Evolutionary conservation across 352 stramenopile genomes (phyloP).

Genomic region (Pythium aristosporum): DNA sequence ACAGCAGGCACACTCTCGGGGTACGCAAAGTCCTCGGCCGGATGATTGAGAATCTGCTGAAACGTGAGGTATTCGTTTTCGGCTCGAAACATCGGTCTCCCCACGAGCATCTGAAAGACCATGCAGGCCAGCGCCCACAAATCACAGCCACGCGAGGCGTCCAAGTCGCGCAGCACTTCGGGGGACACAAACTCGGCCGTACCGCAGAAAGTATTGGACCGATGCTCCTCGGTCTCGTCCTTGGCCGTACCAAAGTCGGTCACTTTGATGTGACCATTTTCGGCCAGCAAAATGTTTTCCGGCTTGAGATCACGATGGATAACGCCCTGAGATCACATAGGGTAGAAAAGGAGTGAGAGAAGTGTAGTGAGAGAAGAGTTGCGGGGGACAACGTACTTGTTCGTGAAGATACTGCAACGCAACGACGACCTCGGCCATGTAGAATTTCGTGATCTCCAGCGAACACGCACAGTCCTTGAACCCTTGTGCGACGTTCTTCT

Average conservation of each 20-base stretch:
- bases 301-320: constrained; percentile 96
- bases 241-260: constrained; percentile 90
- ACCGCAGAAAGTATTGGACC: constrained; percentile 88
- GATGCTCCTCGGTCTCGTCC: constrained; percentile 76
- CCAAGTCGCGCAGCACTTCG: constrained; percentile 86
- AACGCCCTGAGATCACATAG: constrained; percentile 53
- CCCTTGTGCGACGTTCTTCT: constrained; percentile 51
- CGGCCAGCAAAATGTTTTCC: constrained; percentile 87
- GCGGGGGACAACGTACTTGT: not conserved
- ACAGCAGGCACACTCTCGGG: constrained; percentile 43
- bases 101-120: constrained; percentile 88
- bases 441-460: constrained; percentile 86
- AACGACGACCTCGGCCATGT: constrained; percentile 94
- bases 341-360: not conserved
- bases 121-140: constrained; percentile 92
- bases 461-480: constrained; percentile 70
- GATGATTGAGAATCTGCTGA: constrained; percentile 87
- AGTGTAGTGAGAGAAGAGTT: constrained; percentile 52
- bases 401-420: constrained; percentile 95
- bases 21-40: constrained; percentile 75
- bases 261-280: constrained; percentile 87
- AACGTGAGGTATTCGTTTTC: constrained; percentile 92
- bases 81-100: constrained; percentile 80
- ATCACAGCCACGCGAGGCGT: constrained; percentile 82
- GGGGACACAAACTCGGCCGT: constrained; percentile 92